Conservation (phyloP, 495 filamentous ascomycete species). For the Recurvomyces mirabilis region DNA sequence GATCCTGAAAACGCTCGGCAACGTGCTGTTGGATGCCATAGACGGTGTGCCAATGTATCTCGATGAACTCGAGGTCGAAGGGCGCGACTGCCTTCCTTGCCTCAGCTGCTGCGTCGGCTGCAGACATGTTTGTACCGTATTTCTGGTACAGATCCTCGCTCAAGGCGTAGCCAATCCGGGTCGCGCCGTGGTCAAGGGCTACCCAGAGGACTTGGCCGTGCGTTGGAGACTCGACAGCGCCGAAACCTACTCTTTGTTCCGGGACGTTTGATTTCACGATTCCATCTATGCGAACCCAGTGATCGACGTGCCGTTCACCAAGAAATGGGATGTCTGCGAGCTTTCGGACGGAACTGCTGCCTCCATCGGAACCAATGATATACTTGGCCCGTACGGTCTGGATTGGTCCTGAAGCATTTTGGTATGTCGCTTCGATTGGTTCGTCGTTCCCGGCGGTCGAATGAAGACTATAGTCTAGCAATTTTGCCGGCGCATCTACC, state of each 20-base stretch:
- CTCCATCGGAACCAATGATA: constrained; percentile 7
- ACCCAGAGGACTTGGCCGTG: constrained; percentile 4
- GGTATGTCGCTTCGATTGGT: neutral
- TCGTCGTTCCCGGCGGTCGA: neutral
- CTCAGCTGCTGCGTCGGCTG: neutral
- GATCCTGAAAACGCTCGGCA: constrained; percentile 4
- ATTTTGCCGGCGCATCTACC: constrained; percentile 2
- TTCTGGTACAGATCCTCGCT: neutral
- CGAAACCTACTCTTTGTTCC: neutral
- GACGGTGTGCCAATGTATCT: constrained; percentile 7
- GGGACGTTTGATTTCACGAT: constrained; percentile 7
- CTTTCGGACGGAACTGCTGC: constrained; percentile 2
- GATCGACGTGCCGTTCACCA: constrained; percentile 1
- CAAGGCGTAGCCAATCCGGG: constrained; percentile 3
- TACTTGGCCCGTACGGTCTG: constrained; percentile 2
- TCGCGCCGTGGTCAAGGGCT: constrained; percentile 3
- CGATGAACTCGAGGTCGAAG: constrained; percentile 4
- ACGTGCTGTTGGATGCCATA: constrained; percentile 8
- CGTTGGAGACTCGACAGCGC: neutral
- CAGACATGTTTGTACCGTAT: neutral
- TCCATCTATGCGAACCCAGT: constrained; percentile 4
- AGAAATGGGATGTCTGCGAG: constrained; percentile 3
- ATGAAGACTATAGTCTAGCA: neutral
- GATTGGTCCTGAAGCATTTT: neutral
- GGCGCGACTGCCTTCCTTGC: constrained; percentile 3